Evolutionary conservation across 192 early-diverging fungal species (phyloP).

Genomic region (Umbelopsis isabellina): DNA sequence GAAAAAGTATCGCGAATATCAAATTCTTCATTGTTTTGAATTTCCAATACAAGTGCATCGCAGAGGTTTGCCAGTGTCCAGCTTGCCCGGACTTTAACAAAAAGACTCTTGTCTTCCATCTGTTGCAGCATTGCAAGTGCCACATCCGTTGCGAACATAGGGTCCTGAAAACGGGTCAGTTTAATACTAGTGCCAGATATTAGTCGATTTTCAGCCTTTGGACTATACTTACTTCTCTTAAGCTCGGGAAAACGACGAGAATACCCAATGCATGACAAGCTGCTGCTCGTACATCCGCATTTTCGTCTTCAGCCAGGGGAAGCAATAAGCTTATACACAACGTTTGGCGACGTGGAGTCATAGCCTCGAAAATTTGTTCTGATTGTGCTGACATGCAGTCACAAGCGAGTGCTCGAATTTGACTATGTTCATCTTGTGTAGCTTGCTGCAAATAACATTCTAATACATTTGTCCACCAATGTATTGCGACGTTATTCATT

Average conservation of each 20-base stretch:
- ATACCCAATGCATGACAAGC: slow-evolving; percentile 69
- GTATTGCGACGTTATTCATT: not conserved
- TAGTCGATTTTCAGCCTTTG: slow-evolving; percentile 2
- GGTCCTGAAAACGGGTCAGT: slow-evolving; percentile 46
- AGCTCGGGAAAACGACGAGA: slow-evolving; percentile 56
- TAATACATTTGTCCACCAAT: slow-evolving; percentile 50
- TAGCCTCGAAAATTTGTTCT: slow-evolving; percentile 38
- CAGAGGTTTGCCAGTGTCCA: slow-evolving; percentile 82
- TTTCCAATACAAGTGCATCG: slow-evolving; percentile 56
- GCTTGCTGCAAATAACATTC: slow-evolving; percentile 48
- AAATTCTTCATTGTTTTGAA: slow-evolving; percentile 27
- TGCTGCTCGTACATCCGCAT: slow-evolving; percentile 59
- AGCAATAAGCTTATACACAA: slow-evolving; percentile 48
- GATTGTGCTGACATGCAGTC: slow-evolving; percentile 53
- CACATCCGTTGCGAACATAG: slow-evolving; percentile 59
- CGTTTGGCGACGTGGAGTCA: slow-evolving; percentile 40
- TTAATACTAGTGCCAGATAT: not conserved
- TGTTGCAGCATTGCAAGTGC: slow-evolving; percentile 50
- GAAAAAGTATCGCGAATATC: slow-evolving; percentile 49
- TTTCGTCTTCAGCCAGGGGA: slow-evolving; percentile 51
- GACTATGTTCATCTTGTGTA: slow-evolving; percentile 36
- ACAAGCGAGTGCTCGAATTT: slow-evolving; percentile 48
- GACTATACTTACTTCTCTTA: slow-evolving; percentile 49
- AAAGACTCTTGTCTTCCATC: slow-evolving; percentile 54
- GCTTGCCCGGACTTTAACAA: slow-evolving; percentile 68